A percentile compares a stretch with the other conserved stretches of the same genome.
These are phyloP conservation scores for Salvia sclarea DNA, from an alignment of 305 asterid genomes.

Conservation along the genomic window DNA sequence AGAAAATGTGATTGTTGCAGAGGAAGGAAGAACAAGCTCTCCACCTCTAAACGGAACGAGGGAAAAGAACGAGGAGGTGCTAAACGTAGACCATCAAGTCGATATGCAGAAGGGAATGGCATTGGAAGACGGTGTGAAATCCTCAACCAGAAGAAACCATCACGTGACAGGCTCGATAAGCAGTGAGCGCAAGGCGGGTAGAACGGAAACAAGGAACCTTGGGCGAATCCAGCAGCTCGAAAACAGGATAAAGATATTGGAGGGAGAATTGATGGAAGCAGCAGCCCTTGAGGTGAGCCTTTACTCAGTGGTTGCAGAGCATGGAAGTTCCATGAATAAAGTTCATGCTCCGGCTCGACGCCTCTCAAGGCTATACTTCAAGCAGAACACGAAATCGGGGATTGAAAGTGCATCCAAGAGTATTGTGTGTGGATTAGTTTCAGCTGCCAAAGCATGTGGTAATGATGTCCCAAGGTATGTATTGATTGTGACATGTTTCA, in stretches of 20 bases:
- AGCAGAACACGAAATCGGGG: slow-evolving; percentile 44
- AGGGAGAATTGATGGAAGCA: slow-evolving; percentile 78
- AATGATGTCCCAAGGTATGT: slow-evolving; percentile 91
- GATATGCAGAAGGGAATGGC: slow-evolving; percentile 30
- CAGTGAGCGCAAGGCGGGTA: slow-evolving; percentile 32
- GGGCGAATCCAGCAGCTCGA: slow-evolving; percentile 57
- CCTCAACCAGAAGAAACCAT: slow-evolving; percentile 37
- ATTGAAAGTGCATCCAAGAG: slow-evolving; percentile 66
- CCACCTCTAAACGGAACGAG: background rate
- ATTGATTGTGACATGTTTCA: background rate
- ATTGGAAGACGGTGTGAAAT: slow-evolving; percentile 37
- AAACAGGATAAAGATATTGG: slow-evolving; percentile 50
- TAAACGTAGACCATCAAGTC: slow-evolving; percentile 18
- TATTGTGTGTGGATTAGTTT: slow-evolving; percentile 67
- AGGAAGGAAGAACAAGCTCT: no score
- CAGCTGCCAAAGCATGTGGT: slow-evolving; percentile 84
- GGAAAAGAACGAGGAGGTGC: background rate
- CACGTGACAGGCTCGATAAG: slow-evolving; percentile 26
- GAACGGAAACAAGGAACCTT: slow-evolving; percentile 46
- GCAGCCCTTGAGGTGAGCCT: slow-evolving; percentile 80
- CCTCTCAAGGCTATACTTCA: slow-evolving; percentile 71
- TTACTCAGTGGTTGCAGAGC: slow-evolving; percentile 81
- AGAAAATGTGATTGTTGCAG: slow-evolving; percentile 6
- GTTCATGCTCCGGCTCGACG: slow-evolving; percentile 93
- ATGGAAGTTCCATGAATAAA: slow-evolving; percentile 74